A percentile compares a stretch with the other conserved stretches of the same genome.
Evolutionary conservation across 1,139 yeast species (phyloP).

Genomic region (Saccharomyces hybrid): DNA sequence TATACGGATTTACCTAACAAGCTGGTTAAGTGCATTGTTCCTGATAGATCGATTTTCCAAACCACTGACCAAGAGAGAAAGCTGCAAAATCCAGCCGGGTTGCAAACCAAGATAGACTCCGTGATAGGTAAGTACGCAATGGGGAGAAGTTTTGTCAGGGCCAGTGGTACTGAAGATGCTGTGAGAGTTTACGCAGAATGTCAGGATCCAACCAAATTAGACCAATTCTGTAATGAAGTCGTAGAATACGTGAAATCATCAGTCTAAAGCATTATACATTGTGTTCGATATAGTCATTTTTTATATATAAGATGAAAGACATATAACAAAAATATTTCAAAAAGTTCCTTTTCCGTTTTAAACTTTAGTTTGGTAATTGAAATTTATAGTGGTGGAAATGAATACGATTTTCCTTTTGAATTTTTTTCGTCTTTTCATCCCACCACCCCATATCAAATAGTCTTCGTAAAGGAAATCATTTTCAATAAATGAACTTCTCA

Average conservation of each 20-base stretch:
- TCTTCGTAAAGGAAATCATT: not conserved
- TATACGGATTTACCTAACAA: constrained; percentile 84
- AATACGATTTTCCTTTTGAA: not conserved
- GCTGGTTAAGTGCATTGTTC: constrained; percentile 71
- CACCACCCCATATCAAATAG: not conserved
- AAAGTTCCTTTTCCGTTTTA: not conserved
- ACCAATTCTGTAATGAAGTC: not conserved
- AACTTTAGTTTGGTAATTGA: not conserved
- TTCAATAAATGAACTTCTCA: not conserved
- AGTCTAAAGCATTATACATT: not conserved
- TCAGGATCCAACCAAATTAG: not conserved
- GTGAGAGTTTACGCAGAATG: constrained; percentile 87
- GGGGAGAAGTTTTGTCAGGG: constrained; percentile 90
- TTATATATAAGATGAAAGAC: not conserved
- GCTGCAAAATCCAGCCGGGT: constrained; percentile 65
- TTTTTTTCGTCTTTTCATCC: not conserved
- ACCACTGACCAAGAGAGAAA: constrained; percentile 90
- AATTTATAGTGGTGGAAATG: not conserved
- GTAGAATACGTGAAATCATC: not conserved
- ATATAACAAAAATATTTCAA: not conserved
- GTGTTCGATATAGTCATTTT: not conserved
- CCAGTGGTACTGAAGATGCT: constrained; percentile 97
- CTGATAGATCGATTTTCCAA: constrained; percentile 68
- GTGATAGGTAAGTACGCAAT: constrained; percentile 48
- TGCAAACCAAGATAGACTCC: constrained; percentile 66